These are phyloP conservation scores for Clavispora carvajalis DNA, from an alignment of 805 yeast genomes.

Conservation along the genomic window DNA sequence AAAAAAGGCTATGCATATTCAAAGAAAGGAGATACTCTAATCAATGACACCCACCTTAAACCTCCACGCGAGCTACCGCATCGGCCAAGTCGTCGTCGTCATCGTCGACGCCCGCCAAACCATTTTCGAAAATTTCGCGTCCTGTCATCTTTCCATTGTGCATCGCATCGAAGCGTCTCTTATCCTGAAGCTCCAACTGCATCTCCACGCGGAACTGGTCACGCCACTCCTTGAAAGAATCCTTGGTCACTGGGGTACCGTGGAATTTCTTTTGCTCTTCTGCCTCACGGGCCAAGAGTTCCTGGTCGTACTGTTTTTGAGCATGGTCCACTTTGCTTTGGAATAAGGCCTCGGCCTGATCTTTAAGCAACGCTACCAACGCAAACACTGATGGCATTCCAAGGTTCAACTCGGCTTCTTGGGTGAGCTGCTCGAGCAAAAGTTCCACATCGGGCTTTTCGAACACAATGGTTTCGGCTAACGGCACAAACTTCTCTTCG, in stretches of 20 bases:
- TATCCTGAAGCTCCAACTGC: constrained; percentile 58
- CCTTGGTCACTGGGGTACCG: constrained; percentile 86
- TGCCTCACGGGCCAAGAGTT: constrained; percentile 58
- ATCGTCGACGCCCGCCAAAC: constrained; percentile 71
- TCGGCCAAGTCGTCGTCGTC: constrained; percentile 22
- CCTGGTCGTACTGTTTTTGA: constrained; percentile 56
- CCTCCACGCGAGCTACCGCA: constrained; percentile 13
- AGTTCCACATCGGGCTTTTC: constrained; percentile 41
- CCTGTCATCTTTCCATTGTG: constrained; percentile 83
- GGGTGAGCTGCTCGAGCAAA: constrained; percentile 38
- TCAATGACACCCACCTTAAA: no score
- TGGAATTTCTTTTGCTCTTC: constrained; percentile 85
- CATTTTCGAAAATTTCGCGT: constrained; percentile 82
- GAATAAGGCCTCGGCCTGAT: constrained; percentile 68
- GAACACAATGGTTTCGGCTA: constrained; percentile 57
- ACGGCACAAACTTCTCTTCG: constrained; percentile 39
- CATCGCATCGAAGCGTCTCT: constrained; percentile 46
- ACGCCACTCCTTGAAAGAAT: constrained; percentile 74
- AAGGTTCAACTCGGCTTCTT: constrained; percentile 68
- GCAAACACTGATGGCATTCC: constrained; percentile 94
- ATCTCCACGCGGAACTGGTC: constrained; percentile 61
- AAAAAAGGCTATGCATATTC: no score
- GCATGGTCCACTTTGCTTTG: constrained; percentile 47
- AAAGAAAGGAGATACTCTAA: no score
- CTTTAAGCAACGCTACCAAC: constrained; percentile 70